Evolutionary conservation across 2,329 filamentous ascomycete genomes (phyloP).

Genomic region (Capronia coronata): DNA sequence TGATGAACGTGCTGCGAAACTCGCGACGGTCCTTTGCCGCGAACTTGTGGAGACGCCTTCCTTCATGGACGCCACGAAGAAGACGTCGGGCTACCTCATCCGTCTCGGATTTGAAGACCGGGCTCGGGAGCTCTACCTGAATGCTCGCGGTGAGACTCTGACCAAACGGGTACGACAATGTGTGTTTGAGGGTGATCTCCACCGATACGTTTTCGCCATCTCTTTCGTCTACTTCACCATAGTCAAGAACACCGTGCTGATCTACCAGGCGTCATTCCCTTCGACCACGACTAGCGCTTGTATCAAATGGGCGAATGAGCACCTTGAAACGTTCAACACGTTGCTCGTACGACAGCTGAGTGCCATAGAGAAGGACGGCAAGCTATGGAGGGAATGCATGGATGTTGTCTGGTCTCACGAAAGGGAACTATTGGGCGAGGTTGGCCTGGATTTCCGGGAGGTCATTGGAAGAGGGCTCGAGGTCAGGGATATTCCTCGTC

Average conservation of each 20-base stretch:
- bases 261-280: slow-evolving; percentile 81
- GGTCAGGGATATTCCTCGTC: slow-evolving; percentile 11
- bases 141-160: slow-evolving; percentile 69
- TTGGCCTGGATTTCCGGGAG: slow-evolving; percentile 82
- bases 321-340: slow-evolving; percentile 83
- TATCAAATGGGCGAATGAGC: slow-evolving; percentile 96
- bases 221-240: slow-evolving; percentile 94
- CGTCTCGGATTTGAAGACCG: slow-evolving; percentile 84
- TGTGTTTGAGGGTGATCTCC: slow-evolving; percentile 88
- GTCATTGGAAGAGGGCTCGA: slow-evolving; percentile 59
- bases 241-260: slow-evolving; percentile 85
- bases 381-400: slow-evolving; percentile 77
- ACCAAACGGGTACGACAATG: slow-evolving; percentile 81
- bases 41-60: slow-evolving; percentile 72
- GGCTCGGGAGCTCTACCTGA: slow-evolving; percentile 78
- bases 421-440: slow-evolving; percentile 63
- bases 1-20: slow-evolving; percentile 70
- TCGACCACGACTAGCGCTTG: slow-evolving; percentile 84
- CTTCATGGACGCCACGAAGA: slow-evolving; percentile 68
- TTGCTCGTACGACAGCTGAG: slow-evolving; percentile 78
- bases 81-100: slow-evolving; percentile 76
- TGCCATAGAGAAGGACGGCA: slow-evolving; percentile 69
- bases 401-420: slow-evolving; percentile 75
- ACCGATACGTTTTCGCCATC: slow-evolving; percentile 88
- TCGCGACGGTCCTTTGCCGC: slow-evolving; percentile 69